Evolutionary conservation across 2,329 filamentous ascomycete genomes (phyloP).

Genomic region (Verticillium klebahnii): DNA sequence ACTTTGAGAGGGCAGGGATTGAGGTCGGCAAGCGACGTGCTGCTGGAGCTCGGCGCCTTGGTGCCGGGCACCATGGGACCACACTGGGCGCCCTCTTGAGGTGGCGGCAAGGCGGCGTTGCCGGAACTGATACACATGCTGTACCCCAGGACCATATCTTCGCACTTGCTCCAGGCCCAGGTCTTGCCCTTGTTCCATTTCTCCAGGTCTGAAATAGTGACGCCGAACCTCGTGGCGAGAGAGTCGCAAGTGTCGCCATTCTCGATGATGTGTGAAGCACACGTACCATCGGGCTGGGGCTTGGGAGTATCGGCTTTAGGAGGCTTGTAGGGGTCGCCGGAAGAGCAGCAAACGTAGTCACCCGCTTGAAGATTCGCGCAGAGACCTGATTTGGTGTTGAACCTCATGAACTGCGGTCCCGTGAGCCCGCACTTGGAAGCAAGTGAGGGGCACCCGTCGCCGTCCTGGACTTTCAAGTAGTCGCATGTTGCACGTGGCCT

Average conservation of each 20-base stretch:
- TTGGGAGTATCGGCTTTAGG: conserved; percentile 24
- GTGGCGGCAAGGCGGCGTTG: conserved; percentile 13
- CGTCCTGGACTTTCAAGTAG: neutral
- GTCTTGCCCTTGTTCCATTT: conserved; percentile 27
- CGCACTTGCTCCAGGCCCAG: conserved; percentile 32
- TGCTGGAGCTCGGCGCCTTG: conserved; percentile 18
- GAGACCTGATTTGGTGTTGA: conserved; percentile 8
- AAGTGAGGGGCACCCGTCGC: neutral
- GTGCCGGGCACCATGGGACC: conserved; percentile 25
- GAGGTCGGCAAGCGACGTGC: conserved; percentile 27
- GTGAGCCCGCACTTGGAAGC: neutral
- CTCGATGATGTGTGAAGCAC: conserved; percentile 12
- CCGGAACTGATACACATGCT: conserved; percentile 20
- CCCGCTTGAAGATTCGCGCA: conserved; percentile 21
- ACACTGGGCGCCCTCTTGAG: conserved; percentile 15
- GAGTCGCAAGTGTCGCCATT: conserved; percentile 23
- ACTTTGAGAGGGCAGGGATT: conserved; percentile 42
- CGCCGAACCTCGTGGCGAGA: conserved; percentile 18
- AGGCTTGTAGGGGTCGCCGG: conserved; percentile 20
- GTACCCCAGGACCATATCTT: conserved; percentile 18
- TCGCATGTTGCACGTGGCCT: neutral
- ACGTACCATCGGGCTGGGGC: conserved; percentile 26
- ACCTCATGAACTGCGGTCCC: neutral
- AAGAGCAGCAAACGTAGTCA: conserved; percentile 30
- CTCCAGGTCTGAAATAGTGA: conserved; percentile 15